Conservation (phyloP, 495 filamentous ascomycete genomes). For the Geoglossum glabrum region DNA sequence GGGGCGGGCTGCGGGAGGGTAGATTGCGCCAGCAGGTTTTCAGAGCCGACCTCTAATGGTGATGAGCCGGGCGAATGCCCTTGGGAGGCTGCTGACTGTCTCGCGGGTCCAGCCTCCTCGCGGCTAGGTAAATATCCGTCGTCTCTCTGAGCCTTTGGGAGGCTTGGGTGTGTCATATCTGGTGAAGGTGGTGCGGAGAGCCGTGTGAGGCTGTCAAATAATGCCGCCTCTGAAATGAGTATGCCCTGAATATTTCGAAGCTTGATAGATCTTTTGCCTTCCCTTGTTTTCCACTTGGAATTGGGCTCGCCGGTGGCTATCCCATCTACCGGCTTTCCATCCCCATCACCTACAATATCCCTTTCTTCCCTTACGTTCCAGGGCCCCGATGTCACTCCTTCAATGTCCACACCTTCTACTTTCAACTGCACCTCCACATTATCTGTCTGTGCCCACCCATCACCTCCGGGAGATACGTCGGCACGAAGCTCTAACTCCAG, state of each 20-base stretch:
- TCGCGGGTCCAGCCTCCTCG: neutral
- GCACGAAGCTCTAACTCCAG: slow-evolving; percentile 32
- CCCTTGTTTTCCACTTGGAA: slow-evolving; percentile 19
- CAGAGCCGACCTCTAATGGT: slow-evolving; percentile 10
- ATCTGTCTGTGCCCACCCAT: slow-evolving; percentile 17
- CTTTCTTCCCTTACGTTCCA: neutral
- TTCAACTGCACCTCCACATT: slow-evolving; percentile 42
- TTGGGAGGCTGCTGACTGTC: neutral
- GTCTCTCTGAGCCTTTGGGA: neutral
- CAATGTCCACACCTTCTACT: slow-evolving; percentile 43
- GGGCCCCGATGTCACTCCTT: slow-evolving; percentile 33
- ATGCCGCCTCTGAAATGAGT: slow-evolving; percentile 49
- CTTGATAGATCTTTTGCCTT: slow-evolving; percentile 42
- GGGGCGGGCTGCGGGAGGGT: slow-evolving; percentile 19
- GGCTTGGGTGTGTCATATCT: slow-evolving; percentile 27
- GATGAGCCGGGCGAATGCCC: slow-evolving; percentile 14
- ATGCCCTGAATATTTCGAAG: slow-evolving; percentile 41
- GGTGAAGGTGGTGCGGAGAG: slow-evolving; percentile 43
- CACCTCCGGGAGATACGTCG: slow-evolving; percentile 3
- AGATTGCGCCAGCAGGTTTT: slow-evolving; percentile 23
- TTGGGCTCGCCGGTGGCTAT: slow-evolving; percentile 15
- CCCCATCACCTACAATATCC: neutral
- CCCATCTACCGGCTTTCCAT: neutral
- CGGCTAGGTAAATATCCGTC: neutral
- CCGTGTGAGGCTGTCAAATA: slow-evolving; percentile 45